phyloP scores from a whole-genome alignment of 148 eudicot genomes.

The Camellia sinensis region DNA sequence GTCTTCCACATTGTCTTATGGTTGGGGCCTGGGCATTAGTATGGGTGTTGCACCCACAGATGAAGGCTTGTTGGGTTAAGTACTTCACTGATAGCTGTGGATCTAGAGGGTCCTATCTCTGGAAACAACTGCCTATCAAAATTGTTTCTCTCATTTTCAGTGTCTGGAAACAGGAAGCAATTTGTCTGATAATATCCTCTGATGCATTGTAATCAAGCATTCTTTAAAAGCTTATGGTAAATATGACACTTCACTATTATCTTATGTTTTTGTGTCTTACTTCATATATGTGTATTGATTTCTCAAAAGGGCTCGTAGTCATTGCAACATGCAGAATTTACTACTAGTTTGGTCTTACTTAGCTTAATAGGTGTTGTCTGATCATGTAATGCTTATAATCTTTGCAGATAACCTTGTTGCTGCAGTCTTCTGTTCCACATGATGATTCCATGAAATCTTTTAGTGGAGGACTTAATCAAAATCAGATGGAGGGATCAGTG shows the following conservation, averaged over 20 bases:
- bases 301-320: not conserved
- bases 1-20: not conserved
- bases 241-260: not conserved
- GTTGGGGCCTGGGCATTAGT: not conserved
- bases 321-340: not conserved
- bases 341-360: not conserved
- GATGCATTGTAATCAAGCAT: not conserved
- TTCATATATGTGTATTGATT: not conserved
- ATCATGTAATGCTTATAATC: constrained; percentile 8
- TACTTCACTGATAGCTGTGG: not conserved
- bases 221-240: not conserved
- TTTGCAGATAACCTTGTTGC: constrained; percentile 68
- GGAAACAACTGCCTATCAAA: not conserved
- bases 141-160: not conserved
- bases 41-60: not conserved
- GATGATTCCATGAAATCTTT: constrained; percentile 28
- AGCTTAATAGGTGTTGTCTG: constrained; percentile 9
- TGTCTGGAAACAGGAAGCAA: constrained; percentile 8
- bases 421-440: constrained; percentile 38
- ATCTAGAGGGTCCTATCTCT: not conserved
- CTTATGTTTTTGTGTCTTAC: not conserved
- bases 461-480: constrained; percentile 28
- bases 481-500: constrained; percentile 38
- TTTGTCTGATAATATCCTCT: not conserved
- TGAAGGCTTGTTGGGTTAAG: not conserved